These are phyloP conservation scores for Ceratocystis colombiana DNA, from an alignment of 2,329 filamentous ascomycete genomes.

Conservation along the genomic window DNA sequence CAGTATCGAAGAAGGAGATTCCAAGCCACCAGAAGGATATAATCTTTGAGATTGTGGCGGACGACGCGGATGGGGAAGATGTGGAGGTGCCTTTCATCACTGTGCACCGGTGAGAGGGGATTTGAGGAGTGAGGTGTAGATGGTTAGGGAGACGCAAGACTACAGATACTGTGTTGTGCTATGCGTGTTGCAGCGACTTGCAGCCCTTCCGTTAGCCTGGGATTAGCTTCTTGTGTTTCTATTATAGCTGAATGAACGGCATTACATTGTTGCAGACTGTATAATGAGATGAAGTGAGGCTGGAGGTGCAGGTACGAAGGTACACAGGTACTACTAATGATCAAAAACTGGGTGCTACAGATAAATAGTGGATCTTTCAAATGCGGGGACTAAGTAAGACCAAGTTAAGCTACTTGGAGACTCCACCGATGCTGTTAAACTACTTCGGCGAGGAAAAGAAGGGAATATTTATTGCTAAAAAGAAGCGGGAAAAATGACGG, in stretches of 20 bases:
- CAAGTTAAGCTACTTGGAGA: too few species aligned
- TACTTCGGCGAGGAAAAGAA: too few species aligned
- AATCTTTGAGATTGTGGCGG: conserved; percentile 90
- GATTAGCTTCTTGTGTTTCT: background rate
- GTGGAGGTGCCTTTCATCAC: conserved; percentile 96
- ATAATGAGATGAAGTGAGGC: background rate
- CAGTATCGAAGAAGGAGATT: conserved; percentile 83
- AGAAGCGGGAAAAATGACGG: too few species aligned
- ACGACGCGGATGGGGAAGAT: conserved; percentile 81
- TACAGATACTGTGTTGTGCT: too few species aligned
- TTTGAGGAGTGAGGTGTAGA: background rate
- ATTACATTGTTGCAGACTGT: background rate
- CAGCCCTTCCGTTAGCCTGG: background rate
- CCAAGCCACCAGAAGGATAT: conserved; percentile 88
- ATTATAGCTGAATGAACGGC: background rate
- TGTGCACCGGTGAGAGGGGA: conserved; percentile 42
- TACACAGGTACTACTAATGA: background rate
- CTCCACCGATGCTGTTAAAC: too few species aligned
- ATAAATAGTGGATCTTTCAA: too few species aligned
- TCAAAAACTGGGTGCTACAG: too few species aligned
- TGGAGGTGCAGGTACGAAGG: background rate
- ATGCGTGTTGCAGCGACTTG: background rate
- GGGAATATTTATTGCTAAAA: too few species aligned
- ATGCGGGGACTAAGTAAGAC: too few species aligned
- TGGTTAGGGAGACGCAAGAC: background rate